phyloP scores from a whole-genome alignment of 169 alveolate species.

The Ichthyophthirius multifiliis region DNA sequence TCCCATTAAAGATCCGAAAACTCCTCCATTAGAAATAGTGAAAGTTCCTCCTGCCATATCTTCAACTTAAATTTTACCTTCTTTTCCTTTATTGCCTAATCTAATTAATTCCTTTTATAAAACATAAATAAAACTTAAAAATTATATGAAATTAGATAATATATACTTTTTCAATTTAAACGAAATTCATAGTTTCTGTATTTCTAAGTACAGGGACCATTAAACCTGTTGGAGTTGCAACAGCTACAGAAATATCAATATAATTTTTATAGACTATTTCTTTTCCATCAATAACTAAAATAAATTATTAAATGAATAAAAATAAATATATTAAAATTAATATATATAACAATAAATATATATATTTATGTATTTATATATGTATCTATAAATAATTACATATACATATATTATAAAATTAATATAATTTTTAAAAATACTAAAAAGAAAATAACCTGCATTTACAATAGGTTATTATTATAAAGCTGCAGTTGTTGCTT shows the following conservation, averaged over 20 bases:
- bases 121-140: too few species aligned
- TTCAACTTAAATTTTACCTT: slow-evolving; percentile 88
- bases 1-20: slow-evolving; percentile 95
- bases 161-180: slow-evolving; percentile 87
- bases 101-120: slow-evolving; percentile 68
- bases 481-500: slow-evolving; percentile 70
- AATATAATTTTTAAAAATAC: too few species aligned
- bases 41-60: slow-evolving; percentile 97
- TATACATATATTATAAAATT: too few species aligned
- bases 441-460: slow-evolving; percentile 32
- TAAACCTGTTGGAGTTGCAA: slow-evolving; percentile 95
- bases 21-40: slow-evolving; percentile 97
- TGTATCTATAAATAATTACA: too few species aligned
- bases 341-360: too few species aligned
- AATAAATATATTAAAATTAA: too few species aligned
- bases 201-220: slow-evolving; percentile 94
- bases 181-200: slow-evolving; percentile 85
- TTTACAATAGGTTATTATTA: slow-evolving; percentile 74
- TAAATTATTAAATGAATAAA: too few species aligned
- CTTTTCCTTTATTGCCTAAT: slow-evolving; percentile 89
- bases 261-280: slow-evolving; percentile 91
- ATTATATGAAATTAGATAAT: too few species aligned
- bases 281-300: slow-evolving; percentile 61
- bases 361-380: too few species aligned
- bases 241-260: slow-evolving; percentile 95